Evolutionary conservation across 2,329 filamentous ascomycete genomes (phyloP), one percentile per base, ranked within the genome.

Genomic region (Aspergillus fructus): DNA sequence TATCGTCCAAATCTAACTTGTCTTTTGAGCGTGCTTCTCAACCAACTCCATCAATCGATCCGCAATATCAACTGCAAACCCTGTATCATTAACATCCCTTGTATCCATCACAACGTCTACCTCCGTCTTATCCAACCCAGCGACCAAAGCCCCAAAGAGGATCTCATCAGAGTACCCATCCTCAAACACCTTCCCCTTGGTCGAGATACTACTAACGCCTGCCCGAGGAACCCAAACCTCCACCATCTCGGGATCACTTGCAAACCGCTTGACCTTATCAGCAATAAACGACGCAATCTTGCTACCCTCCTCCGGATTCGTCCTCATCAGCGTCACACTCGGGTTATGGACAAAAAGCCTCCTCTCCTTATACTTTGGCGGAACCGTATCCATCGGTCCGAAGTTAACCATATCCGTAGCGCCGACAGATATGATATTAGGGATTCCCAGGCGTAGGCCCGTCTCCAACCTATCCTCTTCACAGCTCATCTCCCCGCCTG

Each of bases 391-490:
- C 41, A 64, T 74, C 0, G 84, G 79, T 0, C 87, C 87, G 65
- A 89, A 89, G 61, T 89, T 89, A 19, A 83, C 78, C 81, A 85
- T 86, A 64, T 88, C 85, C 33, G 78, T 76, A 0, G 82, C 83
- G 0, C 83, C 83, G 6, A 84, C 73, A 34, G 78, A 82, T 8
- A 87, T 68, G 3, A 87, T 72, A 27, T 79, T 76, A 0, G 88
- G 88, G 41, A 89, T 81, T 0, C 85, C 84, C 2, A 75, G 78
- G 58, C 77, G 73, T 0, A 82, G 78, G 0, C 85, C 85, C 0
- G 85, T 84, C 21, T 81, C 79, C 2, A 91, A 76, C 21, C 88
- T 77, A 5, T 74, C 65, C 1, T 78, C 73, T 0, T 84, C 86
- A 0, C 87, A 86, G 30, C 79, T 81, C 74, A 90, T 81, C 3